These are phyloP conservation scores for Penicillium arizonense DNA, from an alignment of 495 filamentous ascomycete genomes.

Conservation along the genomic window DNA sequence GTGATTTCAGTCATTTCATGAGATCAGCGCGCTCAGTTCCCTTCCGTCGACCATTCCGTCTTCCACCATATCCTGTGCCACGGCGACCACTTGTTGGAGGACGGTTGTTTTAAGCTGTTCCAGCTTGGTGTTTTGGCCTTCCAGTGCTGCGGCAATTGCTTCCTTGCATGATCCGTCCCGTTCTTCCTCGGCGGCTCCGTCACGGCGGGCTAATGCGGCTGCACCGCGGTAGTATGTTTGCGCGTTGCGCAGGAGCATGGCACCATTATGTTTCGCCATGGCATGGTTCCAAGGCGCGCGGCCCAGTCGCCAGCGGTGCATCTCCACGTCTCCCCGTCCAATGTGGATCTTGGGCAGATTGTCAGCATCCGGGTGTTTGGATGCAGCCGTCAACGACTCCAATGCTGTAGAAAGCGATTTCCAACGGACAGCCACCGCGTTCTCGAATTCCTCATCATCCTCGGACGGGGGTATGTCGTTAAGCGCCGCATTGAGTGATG, in stretches of 20 bases:
- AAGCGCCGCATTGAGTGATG: slow-evolving; percentile 49
- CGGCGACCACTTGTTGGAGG: slow-evolving; percentile 30
- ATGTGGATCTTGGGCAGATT: slow-evolving; percentile 60
- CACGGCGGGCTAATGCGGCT: slow-evolving; percentile 42
- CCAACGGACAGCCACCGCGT: slow-evolving; percentile 42
- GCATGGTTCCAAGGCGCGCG: slow-evolving; percentile 42
- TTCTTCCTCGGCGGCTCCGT: slow-evolving; percentile 42
- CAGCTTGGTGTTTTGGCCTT: slow-evolving; percentile 41
- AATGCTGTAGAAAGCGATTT: slow-evolving; percentile 47
- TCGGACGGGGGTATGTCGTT: slow-evolving; percentile 32
- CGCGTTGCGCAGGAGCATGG: slow-evolving; percentile 58
- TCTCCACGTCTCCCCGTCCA: slow-evolving; percentile 60
- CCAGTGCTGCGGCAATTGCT: slow-evolving; percentile 43
- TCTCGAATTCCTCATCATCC: slow-evolving; percentile 25
- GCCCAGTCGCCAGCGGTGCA: slow-evolving; percentile 57
- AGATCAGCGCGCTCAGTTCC: slow-evolving; percentile 36
- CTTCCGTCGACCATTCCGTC: slow-evolving; percentile 43
- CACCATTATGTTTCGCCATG: slow-evolving; percentile 46
- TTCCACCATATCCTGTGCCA: slow-evolving; percentile 50
- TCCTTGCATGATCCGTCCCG: slow-evolving; percentile 47
- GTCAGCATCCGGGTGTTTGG: slow-evolving; percentile 49
- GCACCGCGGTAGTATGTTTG: slow-evolving; percentile 65
- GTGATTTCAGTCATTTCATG: slow-evolving; percentile 20
- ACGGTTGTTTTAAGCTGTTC: slow-evolving; percentile 31
- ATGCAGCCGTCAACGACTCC: slow-evolving; percentile 50